A percentile compares a stretch with the other conserved stretches of the same genome.
These are phyloP conservation scores for Solanum pinnatisectum DNA, from an alignment of 257 asterid genomes.

Conservation along the genomic window DNA sequence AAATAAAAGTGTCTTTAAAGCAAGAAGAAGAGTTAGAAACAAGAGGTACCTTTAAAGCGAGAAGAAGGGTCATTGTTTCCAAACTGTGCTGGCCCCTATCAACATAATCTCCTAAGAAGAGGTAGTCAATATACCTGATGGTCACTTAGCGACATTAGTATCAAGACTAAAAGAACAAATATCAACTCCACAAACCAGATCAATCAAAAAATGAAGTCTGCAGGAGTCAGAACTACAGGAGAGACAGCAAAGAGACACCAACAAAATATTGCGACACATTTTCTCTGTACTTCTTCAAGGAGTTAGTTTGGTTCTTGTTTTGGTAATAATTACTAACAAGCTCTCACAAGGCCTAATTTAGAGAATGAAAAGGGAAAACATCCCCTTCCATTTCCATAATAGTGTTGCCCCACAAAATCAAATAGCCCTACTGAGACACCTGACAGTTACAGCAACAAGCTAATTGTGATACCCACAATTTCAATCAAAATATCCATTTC, in stretches of 20 bases:
- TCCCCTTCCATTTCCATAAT: not conserved
- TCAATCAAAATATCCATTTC: not conserved
- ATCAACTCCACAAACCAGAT: not conserved
- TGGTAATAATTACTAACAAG: not conserved
- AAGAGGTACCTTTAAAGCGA: conserved; percentile 74
- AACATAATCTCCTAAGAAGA: conserved; percentile 98
- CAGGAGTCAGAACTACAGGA: not conserved
- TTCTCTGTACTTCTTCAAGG: not conserved
- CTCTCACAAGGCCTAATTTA: not conserved
- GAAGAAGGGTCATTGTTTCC: conserved; percentile 90
- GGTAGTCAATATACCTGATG: conserved; percentile 88
- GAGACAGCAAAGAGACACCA: not conserved
- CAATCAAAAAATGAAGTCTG: not conserved
- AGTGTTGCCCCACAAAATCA: not conserved
- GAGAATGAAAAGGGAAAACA: not conserved
- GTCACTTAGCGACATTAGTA: conserved; percentile 23
- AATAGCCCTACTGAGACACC: not conserved
- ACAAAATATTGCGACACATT: not conserved
- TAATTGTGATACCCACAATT: not conserved
- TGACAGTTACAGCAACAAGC: not conserved
- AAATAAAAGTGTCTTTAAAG: conserved; percentile 51
- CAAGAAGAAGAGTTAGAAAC: conserved; percentile 63
- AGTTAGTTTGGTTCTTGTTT: not conserved
- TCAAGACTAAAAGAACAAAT: not conserved
- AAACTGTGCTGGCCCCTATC: conserved; percentile 99